These are phyloP conservation scores for Jackrogersella multiformis DNA, from an alignment of 495 filamentous ascomycete genomes.

Conservation along the genomic window DNA sequence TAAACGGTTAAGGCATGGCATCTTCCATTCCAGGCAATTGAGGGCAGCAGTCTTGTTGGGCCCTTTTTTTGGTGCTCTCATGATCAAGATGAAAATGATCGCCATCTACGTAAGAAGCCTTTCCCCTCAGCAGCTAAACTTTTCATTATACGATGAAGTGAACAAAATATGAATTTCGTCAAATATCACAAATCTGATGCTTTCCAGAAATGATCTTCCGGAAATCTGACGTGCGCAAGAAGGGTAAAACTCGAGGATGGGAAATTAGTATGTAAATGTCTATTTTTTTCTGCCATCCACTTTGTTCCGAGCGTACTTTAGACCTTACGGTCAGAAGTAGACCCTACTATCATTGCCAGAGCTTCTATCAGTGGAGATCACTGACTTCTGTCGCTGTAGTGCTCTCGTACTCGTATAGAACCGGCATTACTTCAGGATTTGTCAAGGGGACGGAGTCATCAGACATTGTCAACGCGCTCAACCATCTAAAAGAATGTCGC, in stretches of 20 bases:
- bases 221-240: slow-evolving; percentile 66
- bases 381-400: slow-evolving; percentile 30
- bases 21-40: slow-evolving; percentile 62
- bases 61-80: slow-evolving; percentile 66
- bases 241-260: slow-evolving; percentile 65
- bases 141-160: no score
- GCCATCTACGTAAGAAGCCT: slow-evolving; percentile 59
- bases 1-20: slow-evolving; percentile 53
- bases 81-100: slow-evolving; percentile 60
- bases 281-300: not conserved
- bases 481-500: slow-evolving; percentile 56
- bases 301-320: not conserved
- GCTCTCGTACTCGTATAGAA: slow-evolving; percentile 63
- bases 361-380: not conserved
- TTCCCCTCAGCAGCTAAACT: not conserved
- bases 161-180: not conserved
- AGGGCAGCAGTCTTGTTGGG: slow-evolving; percentile 60
- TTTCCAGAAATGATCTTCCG: slow-evolving; percentile 61
- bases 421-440: slow-evolving; percentile 61
- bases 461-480: slow-evolving; percentile 56
- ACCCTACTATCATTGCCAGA: not conserved
- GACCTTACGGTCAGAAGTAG: not conserved
- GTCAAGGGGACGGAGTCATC: slow-evolving; percentile 63
- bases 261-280: slow-evolving; percentile 54
- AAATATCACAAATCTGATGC: slow-evolving; percentile 16